phyloP scores from a whole-genome alignment of 2,329 filamentous ascomycete genomes.

The Colletotrichum horii region DNA sequence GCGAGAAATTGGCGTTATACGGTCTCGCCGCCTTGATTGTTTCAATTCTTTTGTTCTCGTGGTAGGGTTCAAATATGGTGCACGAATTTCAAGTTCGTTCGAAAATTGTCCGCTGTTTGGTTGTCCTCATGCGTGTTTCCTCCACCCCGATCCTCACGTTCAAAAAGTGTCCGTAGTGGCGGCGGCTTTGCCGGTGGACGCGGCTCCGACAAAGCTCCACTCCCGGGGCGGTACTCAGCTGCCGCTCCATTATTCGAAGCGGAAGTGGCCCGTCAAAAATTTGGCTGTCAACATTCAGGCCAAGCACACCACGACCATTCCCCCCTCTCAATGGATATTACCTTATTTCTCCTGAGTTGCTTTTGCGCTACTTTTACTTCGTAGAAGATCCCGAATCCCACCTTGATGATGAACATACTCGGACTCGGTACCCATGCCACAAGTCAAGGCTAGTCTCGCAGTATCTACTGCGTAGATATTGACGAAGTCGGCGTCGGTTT shows the following conservation, averaged over 20 bases:
- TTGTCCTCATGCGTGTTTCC: background rate
- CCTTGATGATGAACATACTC: background rate
- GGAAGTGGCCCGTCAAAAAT: background rate
- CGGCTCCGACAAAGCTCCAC: background rate
- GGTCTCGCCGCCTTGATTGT: background rate
- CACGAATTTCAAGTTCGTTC: background rate
- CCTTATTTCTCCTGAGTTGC: background rate
- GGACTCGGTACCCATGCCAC: background rate
- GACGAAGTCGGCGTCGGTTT: background rate
- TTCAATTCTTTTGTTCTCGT: background rate
- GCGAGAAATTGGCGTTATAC: background rate
- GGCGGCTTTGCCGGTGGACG: background rate
- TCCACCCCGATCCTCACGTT: background rate
- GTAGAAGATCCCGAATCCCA: background rate
- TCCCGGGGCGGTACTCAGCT: background rate
- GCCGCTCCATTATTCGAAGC: background rate
- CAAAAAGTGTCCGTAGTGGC: background rate
- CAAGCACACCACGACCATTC: background rate
- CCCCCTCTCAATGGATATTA: background rate
- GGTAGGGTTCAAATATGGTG: background rate
- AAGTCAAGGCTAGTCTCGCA: background rate
- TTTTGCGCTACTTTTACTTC: background rate
- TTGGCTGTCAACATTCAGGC: background rate
- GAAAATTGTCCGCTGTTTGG: background rate
- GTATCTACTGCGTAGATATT: background rate